A percentile compares a stretch with the other conserved stretches of the same genome.
These are phyloP conservation scores for Neurospora hispaniola DNA, from an alignment of 495 filamentous ascomycete species.

Conservation along the genomic window DNA sequence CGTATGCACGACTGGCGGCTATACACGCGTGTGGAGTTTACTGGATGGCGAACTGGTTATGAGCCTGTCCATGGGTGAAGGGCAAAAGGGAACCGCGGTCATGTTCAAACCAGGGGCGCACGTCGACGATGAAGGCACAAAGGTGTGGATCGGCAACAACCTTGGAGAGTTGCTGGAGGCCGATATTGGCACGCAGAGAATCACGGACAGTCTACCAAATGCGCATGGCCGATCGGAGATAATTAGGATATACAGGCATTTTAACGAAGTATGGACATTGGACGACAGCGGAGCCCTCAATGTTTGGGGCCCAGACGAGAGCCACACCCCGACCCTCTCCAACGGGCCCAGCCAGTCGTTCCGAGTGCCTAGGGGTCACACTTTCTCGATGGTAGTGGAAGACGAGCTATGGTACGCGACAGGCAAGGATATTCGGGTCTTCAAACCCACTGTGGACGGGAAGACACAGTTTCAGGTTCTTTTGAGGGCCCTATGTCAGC, in stretches of 20 bases:
- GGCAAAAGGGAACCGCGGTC: slow-evolving; percentile 64
- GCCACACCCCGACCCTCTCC: slow-evolving; percentile 60
- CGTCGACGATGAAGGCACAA: slow-evolving; percentile 66
- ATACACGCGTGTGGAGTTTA: slow-evolving; percentile 80
- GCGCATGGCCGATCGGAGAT: slow-evolving; percentile 77
- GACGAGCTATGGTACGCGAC: slow-evolving; percentile 79
- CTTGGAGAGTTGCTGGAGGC: slow-evolving; percentile 80
- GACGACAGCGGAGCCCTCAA: slow-evolving; percentile 84
- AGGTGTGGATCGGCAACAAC: slow-evolving; percentile 87
- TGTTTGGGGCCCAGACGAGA: slow-evolving; percentile 75
- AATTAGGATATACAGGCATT: slow-evolving; percentile 75
- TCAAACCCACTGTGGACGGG: slow-evolving; percentile 60
- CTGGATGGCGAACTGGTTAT: slow-evolving; percentile 69
- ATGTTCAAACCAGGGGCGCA: slow-evolving; percentile 71
- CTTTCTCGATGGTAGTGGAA: slow-evolving; percentile 73
- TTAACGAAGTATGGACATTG: slow-evolving; percentile 85
- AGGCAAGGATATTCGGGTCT: slow-evolving; percentile 81
- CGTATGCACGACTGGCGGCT: slow-evolving; percentile 72
- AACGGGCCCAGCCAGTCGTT: slow-evolving; percentile 52
- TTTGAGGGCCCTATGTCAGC: slow-evolving; percentile 53
- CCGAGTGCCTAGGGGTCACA: slow-evolving; percentile 70
- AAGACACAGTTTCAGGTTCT: slow-evolving; percentile 57
- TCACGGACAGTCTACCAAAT: slow-evolving; percentile 51
- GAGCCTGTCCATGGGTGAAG: slow-evolving; percentile 71
- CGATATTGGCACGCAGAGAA: slow-evolving; percentile 59